A percentile compares a stretch with the other conserved stretches of the same genome.
These are phyloP conservation scores for Zygosaccharomyces pseudorouxii DNA, from an alignment of 805 yeast species.

Conservation along the genomic window DNA sequence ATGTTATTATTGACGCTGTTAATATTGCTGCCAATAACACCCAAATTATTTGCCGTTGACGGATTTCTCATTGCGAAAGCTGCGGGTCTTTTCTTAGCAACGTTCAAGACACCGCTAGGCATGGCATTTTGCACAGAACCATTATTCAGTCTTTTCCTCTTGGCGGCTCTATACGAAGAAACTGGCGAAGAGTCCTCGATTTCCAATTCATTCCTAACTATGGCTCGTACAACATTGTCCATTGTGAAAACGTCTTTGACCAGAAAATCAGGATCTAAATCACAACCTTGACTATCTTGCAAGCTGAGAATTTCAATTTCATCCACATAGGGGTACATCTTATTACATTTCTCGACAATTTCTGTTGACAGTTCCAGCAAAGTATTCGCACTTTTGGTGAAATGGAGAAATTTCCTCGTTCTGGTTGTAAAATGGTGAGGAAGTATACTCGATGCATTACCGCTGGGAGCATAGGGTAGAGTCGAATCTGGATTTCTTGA, in stretches of 20 bases:
- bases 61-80: constrained; percentile 12
- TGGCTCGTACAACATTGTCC: constrained; percentile 44
- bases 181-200: constrained; percentile 22
- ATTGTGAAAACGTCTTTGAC: constrained; percentile 60
- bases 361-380: constrained; percentile 50
- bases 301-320: constrained; percentile 52
- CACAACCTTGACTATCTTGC: constrained; percentile 66
- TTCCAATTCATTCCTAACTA: constrained; percentile 40
- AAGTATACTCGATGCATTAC: constrained; percentile 31
- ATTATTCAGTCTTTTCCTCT: constrained; percentile 25
- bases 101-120: constrained; percentile 17
- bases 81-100: constrained; percentile 25
- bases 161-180: constrained; percentile 23
- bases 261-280: constrained; percentile 70
- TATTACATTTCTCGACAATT: constrained; percentile 50
- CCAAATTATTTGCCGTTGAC: not conserved
- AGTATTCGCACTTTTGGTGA: constrained; percentile 47
- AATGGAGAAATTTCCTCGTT: constrained; percentile 56
- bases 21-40: not conserved
- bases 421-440: constrained; percentile 27
- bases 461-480: constrained; percentile 29
- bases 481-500: constrained; percentile 14
- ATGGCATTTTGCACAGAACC: constrained; percentile 14
- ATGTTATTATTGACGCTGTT: constrained; percentile 8
- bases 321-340: constrained; percentile 57